These are phyloP conservation scores for Astrothelium macrocarpum DNA, from an alignment of 495 filamentous ascomycete genomes.

Conservation along the genomic window DNA sequence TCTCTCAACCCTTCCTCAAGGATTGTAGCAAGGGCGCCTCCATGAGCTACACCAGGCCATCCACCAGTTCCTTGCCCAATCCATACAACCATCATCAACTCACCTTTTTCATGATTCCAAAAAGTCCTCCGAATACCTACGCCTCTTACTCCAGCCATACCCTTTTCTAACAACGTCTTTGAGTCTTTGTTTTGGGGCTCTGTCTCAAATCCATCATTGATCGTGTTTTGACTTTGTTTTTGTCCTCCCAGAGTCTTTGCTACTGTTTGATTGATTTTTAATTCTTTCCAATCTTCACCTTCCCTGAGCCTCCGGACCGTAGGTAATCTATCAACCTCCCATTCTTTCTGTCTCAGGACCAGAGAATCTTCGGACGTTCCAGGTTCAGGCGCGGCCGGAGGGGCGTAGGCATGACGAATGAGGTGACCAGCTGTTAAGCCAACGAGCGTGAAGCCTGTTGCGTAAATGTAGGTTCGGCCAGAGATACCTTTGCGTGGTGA, in stretches of 20 bases:
- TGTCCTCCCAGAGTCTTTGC: slow-evolving; percentile 16
- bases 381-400: slow-evolving; percentile 21
- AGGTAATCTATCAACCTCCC: slow-evolving; percentile 26
- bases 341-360: slow-evolving; percentile 19
- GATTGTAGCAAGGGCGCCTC: slow-evolving; percentile 61
- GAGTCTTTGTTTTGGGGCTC: slow-evolving; percentile 3
- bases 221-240: neutral
- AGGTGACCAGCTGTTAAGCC: slow-evolving; percentile 15
- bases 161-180: slow-evolving; percentile 11
- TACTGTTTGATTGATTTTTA: slow-evolving; percentile 14
- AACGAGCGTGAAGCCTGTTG: neutral
- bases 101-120: slow-evolving; percentile 41
- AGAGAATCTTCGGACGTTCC: slow-evolving; percentile 25
- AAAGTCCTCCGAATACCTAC: slow-evolving; percentile 34
- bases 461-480: neutral
- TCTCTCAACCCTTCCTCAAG: slow-evolving; percentile 48
- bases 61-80: slow-evolving; percentile 55
- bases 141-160: slow-evolving; percentile 22
- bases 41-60: slow-evolving; percentile 72
- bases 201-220: neutral
- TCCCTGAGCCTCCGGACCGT: slow-evolving; percentile 26
- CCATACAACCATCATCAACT: slow-evolving; percentile 47
- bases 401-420: slow-evolving; percentile 17
- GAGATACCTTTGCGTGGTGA: neutral
- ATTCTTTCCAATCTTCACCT: slow-evolving; percentile 6